A percentile compares a stretch with the other conserved stretches of the same genome.
Evolutionary conservation across 352 stramenopile species (phyloP).

Genomic region (Phytophthora fragariae): DNA sequence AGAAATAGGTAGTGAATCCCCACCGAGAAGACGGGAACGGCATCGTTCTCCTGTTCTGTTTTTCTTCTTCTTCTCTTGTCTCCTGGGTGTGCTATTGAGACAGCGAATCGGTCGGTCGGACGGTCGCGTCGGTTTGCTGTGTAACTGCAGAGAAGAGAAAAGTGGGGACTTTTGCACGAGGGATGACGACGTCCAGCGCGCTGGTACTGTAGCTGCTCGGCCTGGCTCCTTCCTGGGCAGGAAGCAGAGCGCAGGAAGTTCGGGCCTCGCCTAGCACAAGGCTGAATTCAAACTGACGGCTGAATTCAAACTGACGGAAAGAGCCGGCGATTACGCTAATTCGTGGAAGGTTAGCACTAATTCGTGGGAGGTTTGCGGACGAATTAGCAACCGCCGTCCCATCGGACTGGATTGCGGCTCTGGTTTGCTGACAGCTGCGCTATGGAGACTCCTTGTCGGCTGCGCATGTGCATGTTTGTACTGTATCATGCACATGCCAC

Average conservation of each 20-base stretch:
- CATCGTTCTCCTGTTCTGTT: slow-evolving; percentile 19
- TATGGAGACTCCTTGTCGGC: neutral
- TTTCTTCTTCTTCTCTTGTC: neutral
- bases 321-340: slow-evolving; percentile 4
- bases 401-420: neutral
- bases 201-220: neutral
- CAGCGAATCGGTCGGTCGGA: neutral
- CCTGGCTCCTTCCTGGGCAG: slow-evolving; percentile 20
- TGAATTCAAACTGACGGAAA: slow-evolving; percentile 24
- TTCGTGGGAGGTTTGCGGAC: slow-evolving; percentile 23
- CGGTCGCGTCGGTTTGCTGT: slow-evolving; percentile 20
- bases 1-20: neutral
- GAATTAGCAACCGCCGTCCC: slow-evolving; percentile 11
- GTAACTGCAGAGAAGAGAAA: slow-evolving; percentile 38
- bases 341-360: neutral
- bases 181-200: neutral
- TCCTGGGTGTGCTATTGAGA: neutral
- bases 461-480: neutral
- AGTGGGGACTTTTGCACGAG: too few relatives aligned
- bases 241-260: neutral
- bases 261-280: neutral
- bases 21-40: slow-evolving; percentile 45
- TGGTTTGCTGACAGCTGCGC: neutral
- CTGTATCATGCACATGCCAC: neutral
- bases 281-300: slow-evolving; percentile 22